phyloP scores from a whole-genome alignment of 805 yeast species.

The Starmerella apicola region DNA sequence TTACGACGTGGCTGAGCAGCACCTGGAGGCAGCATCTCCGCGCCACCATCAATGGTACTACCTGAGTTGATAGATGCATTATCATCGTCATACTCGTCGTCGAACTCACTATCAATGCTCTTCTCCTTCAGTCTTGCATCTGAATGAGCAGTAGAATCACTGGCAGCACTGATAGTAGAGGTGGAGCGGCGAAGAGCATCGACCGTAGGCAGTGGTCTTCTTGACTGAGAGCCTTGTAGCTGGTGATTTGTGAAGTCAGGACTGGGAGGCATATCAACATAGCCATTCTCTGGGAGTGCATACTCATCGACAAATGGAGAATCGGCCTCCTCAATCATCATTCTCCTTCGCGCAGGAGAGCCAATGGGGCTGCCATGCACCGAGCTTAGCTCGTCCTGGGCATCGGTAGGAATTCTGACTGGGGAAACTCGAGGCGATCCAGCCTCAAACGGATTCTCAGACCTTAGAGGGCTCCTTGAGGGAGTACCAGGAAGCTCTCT shows the following conservation, averaged over 20 bases:
- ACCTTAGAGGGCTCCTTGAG: constrained; percentile 12
- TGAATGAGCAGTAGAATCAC: constrained; percentile 12
- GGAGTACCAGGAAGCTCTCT: constrained; percentile 2
- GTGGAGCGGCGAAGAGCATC: constrained; percentile 12
- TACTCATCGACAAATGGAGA: background rate
- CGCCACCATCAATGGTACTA: constrained; percentile 8
- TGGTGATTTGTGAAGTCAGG: background rate
- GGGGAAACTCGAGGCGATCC: constrained; percentile 17
- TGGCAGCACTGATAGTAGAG: constrained; percentile 6
- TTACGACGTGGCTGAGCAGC: constrained; percentile 45
- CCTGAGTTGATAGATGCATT: constrained; percentile 5
- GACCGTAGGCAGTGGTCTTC: constrained; percentile 9
- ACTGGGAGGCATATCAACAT: constrained; percentile 2
- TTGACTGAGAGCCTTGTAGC: background rate
- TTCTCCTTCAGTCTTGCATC: background rate
- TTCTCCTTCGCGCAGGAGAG: constrained; percentile 18
- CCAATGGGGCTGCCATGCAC: constrained; percentile 19
- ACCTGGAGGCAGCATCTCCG: constrained; percentile 17
- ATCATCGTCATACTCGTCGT: constrained; percentile 9
- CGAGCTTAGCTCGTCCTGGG: constrained; percentile 5
- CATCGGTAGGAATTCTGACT: constrained; percentile 13
- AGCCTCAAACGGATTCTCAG: constrained; percentile 18
- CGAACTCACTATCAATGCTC: background rate
- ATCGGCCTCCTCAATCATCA: constrained; percentile 2
- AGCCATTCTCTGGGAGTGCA: constrained; percentile 1